phyloP scores from a whole-genome alignment of 495 filamentous ascomycete species.

The Annulohypoxylon moriforme region DNA sequence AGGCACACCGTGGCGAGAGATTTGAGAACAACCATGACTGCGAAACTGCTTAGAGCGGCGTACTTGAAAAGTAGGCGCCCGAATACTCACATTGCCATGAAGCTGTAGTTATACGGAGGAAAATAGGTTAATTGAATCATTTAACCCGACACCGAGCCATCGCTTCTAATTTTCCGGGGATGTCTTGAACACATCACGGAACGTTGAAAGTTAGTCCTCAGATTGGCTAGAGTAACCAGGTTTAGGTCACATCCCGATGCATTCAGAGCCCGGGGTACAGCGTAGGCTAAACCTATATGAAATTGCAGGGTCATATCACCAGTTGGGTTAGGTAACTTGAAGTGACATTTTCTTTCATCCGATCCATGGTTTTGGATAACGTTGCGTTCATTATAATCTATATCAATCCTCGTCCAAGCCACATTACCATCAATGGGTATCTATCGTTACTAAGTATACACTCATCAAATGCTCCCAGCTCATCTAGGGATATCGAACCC shows the following conservation, averaged over 20 bases:
- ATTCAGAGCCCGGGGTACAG: conserved; percentile 19
- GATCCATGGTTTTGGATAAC: not conserved
- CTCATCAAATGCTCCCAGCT: conserved; percentile 24
- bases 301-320: conserved; percentile 2
- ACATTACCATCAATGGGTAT: conserved; percentile 35
- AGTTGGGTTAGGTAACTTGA: not conserved
- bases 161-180: conserved; percentile 15
- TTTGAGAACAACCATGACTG: conserved; percentile 31
- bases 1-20: conserved; percentile 15
- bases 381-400: not conserved
- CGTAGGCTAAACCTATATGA: conserved; percentile 35
- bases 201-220: conserved; percentile 4
- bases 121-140: not conserved
- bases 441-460: conserved; percentile 21
- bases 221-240: conserved; percentile 26
- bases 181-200: not conserved
- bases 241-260: conserved; percentile 3
- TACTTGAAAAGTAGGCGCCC: not conserved
- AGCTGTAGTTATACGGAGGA: conserved; percentile 1
- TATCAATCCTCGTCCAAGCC: conserved; percentile 4
- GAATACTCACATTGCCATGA: not conserved
- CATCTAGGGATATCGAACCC: conserved; percentile 30
- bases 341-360: not conserved
- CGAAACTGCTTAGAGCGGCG: not conserved
- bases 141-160: conserved; percentile 26